Evolutionary conservation across 345 rosid genomes (phyloP).

Genomic region (Anacardium occidentale): DNA sequence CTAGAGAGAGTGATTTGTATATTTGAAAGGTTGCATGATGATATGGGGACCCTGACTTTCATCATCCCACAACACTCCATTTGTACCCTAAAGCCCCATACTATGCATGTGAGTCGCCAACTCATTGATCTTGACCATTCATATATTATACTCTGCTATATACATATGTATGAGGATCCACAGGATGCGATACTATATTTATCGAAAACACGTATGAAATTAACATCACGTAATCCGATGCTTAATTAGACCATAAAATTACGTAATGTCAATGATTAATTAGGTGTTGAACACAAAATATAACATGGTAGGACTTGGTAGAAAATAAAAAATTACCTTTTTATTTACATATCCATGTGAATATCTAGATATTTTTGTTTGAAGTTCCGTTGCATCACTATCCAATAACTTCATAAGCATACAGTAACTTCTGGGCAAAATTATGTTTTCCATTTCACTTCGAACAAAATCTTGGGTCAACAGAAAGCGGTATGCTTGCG

Average conservation of each 20-base stretch:
- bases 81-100: constrained; percentile 45
- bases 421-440: not conserved
- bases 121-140: constrained; percentile 29
- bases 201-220: too few species aligned
- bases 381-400: not conserved
- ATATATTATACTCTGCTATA: too few species aligned
- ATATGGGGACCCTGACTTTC: constrained; percentile 3
- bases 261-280: too few species aligned
- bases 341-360: too few species aligned
- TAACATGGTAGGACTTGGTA: too few species aligned
- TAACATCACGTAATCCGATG: too few species aligned
- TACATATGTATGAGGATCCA: too few species aligned
- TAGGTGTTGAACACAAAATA: too few species aligned
- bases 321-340: too few species aligned
- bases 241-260: too few species aligned
- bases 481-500: too few species aligned
- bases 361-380: not conserved
- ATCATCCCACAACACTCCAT: constrained; percentile 21
- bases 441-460: not conserved
- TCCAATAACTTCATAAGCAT: not conserved
- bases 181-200: too few species aligned
- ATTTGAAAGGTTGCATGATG: not conserved
- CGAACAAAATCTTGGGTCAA: not conserved
- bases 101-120: constrained; percentile 45
- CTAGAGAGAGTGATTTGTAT: not conserved